These are phyloP conservation scores for Petunia axillaris DNA, from an alignment of 257 asterid species.

Conservation along the genomic window DNA sequence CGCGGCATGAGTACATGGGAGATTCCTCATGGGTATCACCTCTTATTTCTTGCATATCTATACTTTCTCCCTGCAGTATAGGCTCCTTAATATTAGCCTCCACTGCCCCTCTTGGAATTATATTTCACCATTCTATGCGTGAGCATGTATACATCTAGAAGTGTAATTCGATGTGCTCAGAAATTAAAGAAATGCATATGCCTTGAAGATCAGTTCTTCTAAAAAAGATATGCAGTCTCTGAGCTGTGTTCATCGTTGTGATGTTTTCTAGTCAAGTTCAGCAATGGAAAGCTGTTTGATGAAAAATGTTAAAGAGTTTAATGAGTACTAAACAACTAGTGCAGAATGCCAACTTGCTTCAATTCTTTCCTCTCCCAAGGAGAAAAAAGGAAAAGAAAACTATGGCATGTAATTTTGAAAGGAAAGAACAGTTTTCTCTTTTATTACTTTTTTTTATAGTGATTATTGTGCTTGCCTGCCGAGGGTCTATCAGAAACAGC, in stretches of 20 bases:
- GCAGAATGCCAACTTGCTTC: not conserved
- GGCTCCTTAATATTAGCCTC: not conserved
- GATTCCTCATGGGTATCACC: conserved; percentile 93
- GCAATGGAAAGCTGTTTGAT: conserved; percentile 4
- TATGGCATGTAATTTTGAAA: not conserved
- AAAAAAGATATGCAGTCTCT: not conserved
- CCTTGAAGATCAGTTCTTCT: conserved; percentile 17
- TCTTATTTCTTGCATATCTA: conserved; percentile 30
- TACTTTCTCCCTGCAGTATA: conserved; percentile 11
- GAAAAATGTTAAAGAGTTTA: not conserved
- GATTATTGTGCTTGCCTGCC: no score
- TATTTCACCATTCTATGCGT: conserved; percentile 13
- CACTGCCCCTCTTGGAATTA: not conserved
- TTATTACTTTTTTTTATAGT: no score
- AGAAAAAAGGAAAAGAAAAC: not conserved
- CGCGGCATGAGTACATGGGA: conserved; percentile 99
- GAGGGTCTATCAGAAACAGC: no score
- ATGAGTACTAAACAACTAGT: not conserved
- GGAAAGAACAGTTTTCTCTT: no score
- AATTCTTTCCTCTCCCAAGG: not conserved
- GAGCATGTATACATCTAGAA: not conserved
- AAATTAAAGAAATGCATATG: not conserved
- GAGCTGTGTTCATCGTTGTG: not conserved
- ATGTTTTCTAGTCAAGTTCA: not conserved
- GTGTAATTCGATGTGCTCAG: conserved; percentile 9